phyloP scores from a whole-genome alignment of 306 rosid species.

The Ziziphus jujuba region DNA sequence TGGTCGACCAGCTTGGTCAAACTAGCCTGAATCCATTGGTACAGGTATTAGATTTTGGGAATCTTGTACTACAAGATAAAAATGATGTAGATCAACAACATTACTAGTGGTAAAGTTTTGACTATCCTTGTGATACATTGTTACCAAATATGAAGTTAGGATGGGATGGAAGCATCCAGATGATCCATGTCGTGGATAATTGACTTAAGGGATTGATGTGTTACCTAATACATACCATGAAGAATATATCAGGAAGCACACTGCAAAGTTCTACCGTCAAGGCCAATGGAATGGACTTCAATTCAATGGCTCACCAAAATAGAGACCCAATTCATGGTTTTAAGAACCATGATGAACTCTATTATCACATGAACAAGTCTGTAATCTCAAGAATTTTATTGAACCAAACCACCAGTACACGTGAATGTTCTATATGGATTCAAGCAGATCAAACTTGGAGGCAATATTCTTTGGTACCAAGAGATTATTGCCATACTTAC shows the following conservation, averaged over 20 bases:
- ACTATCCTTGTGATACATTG: too few relatives aligned
- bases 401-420: conserved; percentile 21
- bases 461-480: not conserved
- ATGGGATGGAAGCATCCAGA: conserved; percentile 17
- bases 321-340: conserved; percentile 25
- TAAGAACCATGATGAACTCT: conserved; percentile 33
- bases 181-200: conserved; percentile 21
- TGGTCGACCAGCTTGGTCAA: conserved; percentile 18
- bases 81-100: not conserved
- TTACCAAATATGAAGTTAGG: conserved; percentile 23
- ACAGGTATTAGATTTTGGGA: conserved; percentile 20
- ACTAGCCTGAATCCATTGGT: conserved; percentile 1
- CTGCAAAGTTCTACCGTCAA: not conserved
- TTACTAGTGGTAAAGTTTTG: conserved; percentile 20
- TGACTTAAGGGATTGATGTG: conserved; percentile 13
- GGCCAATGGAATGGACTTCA: conserved; percentile 27
- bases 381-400: conserved; percentile 40
- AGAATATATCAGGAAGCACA: not conserved
- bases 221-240: conserved; percentile 3
- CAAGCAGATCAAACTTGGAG: not conserved
- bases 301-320: conserved; percentile 6
- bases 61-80: conserved; percentile 19
- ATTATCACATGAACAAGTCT: conserved; percentile 29
- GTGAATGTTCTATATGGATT: conserved; percentile 22
- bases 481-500: conserved; percentile 34